phyloP scores from a whole-genome alignment of 2,329 filamentous ascomycete species.

The Penicillium paneum region DNA sequence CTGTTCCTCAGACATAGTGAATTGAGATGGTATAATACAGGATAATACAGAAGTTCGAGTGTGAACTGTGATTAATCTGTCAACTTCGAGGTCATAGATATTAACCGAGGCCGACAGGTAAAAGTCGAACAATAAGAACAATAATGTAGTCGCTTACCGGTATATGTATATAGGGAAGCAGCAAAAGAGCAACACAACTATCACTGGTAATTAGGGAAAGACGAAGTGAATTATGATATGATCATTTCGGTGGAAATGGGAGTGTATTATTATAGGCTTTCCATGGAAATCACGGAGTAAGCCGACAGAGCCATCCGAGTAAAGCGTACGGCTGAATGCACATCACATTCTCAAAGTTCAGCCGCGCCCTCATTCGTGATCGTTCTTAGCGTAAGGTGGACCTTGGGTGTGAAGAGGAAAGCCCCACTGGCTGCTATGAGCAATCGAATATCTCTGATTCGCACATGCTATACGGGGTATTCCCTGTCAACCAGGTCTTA shows the following conservation, averaged over 20 bases:
- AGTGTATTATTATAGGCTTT: conserved; percentile 14
- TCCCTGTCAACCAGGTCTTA: conserved; percentile 6
- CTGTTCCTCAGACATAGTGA: conserved; percentile 23
- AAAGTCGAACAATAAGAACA: background rate
- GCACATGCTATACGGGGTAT: conserved; percentile 4
- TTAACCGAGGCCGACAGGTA: background rate
- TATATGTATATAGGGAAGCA: conserved; percentile 1
- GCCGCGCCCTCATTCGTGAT: background rate
- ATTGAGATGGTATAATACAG: background rate
- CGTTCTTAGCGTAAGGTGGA: conserved; percentile 5
- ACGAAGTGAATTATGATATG: conserved; percentile 6
- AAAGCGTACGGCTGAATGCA: conserved; percentile 9
- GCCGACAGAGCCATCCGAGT: conserved; percentile 9
- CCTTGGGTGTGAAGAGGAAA: conserved; percentile 6
- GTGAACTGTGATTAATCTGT: background rate
- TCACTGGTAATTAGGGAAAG: conserved; percentile 3
- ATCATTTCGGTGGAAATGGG: conserved; percentile 12
- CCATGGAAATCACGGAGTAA: conserved; percentile 13
- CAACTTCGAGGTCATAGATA: background rate
- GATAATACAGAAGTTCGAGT: background rate
- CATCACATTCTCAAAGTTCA: background rate
- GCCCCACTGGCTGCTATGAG: conserved; percentile 11
- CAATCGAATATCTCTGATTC: conserved; percentile 13
- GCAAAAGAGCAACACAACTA: background rate
- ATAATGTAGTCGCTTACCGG: background rate